Percentiles rank a stretch among this genome's conserved stretches.
These are phyloP conservation scores for Amanita brunnescens DNA, from an alignment of 768 basidiomycete species.

Conservation along the genomic window DNA sequence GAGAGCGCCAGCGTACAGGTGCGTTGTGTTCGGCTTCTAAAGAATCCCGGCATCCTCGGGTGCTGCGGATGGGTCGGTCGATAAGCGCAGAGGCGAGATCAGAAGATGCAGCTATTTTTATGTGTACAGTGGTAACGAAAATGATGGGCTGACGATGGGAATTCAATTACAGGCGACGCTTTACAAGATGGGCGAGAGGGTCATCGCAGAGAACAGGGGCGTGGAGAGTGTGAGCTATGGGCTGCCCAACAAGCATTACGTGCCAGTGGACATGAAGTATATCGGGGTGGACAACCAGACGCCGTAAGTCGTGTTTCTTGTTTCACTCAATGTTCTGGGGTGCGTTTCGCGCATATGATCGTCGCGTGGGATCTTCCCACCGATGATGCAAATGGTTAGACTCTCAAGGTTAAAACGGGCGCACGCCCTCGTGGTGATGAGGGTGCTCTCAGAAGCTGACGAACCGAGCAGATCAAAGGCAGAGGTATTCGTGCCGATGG, in stretches of 20 bases:
- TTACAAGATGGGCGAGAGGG: slow-evolving; percentile 76
- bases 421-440: neutral
- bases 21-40: slow-evolving; percentile 13
- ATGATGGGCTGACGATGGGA: slow-evolving; percentile 2
- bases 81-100: neutral
- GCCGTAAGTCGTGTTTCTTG: slow-evolving; percentile 34
- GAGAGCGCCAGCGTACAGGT: slow-evolving; percentile 92
- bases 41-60: neutral
- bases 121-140: neutral
- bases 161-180: slow-evolving; percentile 65
- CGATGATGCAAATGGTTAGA: neutral
- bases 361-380: slow-evolving; percentile 4
- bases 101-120: slow-evolving; percentile 6
- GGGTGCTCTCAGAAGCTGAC: neutral
- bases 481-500: slow-evolving; percentile 81
- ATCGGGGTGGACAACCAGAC: slow-evolving; percentile 62
- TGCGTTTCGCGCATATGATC: neutral
- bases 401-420: neutral
- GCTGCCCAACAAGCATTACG: slow-evolving; percentile 93
- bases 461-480: slow-evolving; percentile 54
- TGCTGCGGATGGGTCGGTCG: neutral
- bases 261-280: slow-evolving; percentile 79
- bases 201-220: slow-evolving; percentile 56
- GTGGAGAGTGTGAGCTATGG: slow-evolving; percentile 59
- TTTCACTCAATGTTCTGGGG: slow-evolving; percentile 2